Base-by-base conservation (phyloP, 2,329 filamentous ascomycete genomes). In the Cryphonectria radicalis region DNA sequence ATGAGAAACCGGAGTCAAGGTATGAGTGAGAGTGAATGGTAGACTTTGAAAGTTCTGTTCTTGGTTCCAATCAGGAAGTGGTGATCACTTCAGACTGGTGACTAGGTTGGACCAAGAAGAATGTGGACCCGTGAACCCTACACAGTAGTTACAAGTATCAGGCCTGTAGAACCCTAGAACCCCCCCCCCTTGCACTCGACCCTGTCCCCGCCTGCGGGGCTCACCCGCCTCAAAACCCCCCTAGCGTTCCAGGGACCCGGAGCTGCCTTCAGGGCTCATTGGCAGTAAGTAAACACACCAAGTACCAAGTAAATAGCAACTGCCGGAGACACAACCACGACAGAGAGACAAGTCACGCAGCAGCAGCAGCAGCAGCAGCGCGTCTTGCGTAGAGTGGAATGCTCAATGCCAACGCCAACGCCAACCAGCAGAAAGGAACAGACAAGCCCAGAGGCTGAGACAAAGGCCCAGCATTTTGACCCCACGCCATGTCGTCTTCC, bases 401-500 rank as follows among this genome's bases (percentile, higher is more conserved):
- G 43, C 43, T 22, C 17, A 19, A 46, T 46, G 43, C 7, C 43
- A 46, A 46, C 40, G 13, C 40, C 42, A 46, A 46, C 43, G 17
- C 43, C 43, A 22, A 46, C 43, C 43, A 22, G 17, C 43, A 7
- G 43, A 46, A 46, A 46, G 43, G 5, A 46, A 19, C 43, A 46
- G 17, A 22, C 17, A 19, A 17, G 17, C 28, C 14, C 17, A 46
- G 43, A 46, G 43, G 43, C 43, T 22, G 43, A 46, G 43, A 46
- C 43, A 46, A 6, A 17, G 17, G 28, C 28, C 43, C 43, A 22
- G 17, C 43, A 17, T 46, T 22, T 5, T 5, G n/a, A 50, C 17
- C 17, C 19, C 46, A 50, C 46, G 22, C 46, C 14, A 66, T 35
- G 46, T 71, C 71, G 66, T 71, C 72, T 64, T 71, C 69, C 25